These are phyloP conservation scores for Leccinum imitatum DNA, from an alignment of 768 basidiomycete species.

Conservation along the genomic window DNA sequence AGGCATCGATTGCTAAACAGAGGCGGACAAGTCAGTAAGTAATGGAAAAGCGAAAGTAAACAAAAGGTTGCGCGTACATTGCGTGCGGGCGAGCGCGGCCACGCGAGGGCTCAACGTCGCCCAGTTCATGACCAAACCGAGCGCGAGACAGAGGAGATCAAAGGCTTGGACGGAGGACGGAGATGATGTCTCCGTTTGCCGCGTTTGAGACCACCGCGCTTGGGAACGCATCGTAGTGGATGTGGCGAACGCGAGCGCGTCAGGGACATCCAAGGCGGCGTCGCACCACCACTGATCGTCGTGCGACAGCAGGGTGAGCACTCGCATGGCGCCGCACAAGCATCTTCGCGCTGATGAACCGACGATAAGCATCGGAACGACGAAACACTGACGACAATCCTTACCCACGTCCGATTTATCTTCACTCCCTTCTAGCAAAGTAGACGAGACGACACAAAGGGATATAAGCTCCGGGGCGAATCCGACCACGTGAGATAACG, in stretches of 20 bases:
- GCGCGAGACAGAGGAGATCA: slow-evolving; percentile 73
- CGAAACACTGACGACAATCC: neutral
- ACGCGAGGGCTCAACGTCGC: slow-evolving; percentile 58
- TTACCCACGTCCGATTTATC: slow-evolving; percentile 21
- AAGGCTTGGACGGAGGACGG: slow-evolving; percentile 41
- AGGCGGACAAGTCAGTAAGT: neutral
- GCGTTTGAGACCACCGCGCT: slow-evolving; percentile 19
- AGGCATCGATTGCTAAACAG: slow-evolving; percentile 48
- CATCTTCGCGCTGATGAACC: slow-evolving; percentile 42
- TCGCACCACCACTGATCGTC: slow-evolving; percentile 55
- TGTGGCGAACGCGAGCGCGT: slow-evolving; percentile 47
- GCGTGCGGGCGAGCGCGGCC: slow-evolving; percentile 45
- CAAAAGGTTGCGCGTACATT: slow-evolving; percentile 40
- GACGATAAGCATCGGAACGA: neutral
- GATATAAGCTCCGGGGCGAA: slow-evolving; percentile 49
- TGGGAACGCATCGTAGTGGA: slow-evolving; percentile 46
- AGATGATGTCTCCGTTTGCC: slow-evolving; percentile 1
- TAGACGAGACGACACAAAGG: slow-evolving; percentile 51
- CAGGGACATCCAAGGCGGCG: slow-evolving; percentile 47
- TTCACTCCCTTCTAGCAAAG: slow-evolving; percentile 28
- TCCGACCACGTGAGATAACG: slow-evolving; percentile 15
- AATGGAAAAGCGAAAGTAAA: neutral
- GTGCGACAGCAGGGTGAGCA: slow-evolving; percentile 73
- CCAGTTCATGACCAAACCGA: slow-evolving; percentile 76
- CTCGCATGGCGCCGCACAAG: slow-evolving; percentile 57